Percentiles rank a stretch among this genome's conserved stretches.
phyloP scores from a whole-genome alignment of 2,329 filamentous ascomycete genomes.

The Calcarisporium arbuscula region DNA sequence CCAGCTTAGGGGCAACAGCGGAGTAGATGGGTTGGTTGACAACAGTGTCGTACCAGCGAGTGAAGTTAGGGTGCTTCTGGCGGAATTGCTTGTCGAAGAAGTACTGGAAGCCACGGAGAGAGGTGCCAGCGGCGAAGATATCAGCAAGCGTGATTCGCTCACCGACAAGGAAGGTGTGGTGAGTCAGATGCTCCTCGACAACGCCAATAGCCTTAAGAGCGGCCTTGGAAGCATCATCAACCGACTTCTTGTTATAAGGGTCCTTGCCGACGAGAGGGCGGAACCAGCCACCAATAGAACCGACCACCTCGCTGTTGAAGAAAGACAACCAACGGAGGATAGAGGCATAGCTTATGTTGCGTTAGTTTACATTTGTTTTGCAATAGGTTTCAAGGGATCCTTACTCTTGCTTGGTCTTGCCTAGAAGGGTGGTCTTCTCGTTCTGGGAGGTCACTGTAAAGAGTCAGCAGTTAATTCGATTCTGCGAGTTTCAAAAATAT shows the following conservation, averaged over 20 bases:
- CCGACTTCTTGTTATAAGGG: slow-evolving; percentile 96
- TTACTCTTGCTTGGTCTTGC: slow-evolving; percentile 99
- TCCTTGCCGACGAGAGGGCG: slow-evolving; percentile 73
- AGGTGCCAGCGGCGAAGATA: slow-evolving; percentile 72
- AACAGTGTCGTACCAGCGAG: slow-evolving; percentile 93
- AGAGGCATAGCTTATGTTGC: slow-evolving; percentile 64
- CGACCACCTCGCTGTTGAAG: slow-evolving; percentile 82
- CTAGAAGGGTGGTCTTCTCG: slow-evolving; percentile 98
- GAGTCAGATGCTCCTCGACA: slow-evolving; percentile 79
- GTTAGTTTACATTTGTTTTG: too few relatives aligned
- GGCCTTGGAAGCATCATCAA: slow-evolving; percentile 71
- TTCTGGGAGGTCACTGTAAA: slow-evolving; percentile 91
- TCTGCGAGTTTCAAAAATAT: slow-evolving; percentile 19
- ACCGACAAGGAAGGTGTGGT: slow-evolving; percentile 95
- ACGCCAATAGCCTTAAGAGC: slow-evolving; percentile 62
- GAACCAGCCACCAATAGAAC: slow-evolving; percentile 72
- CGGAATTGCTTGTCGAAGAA: slow-evolving; percentile 93
- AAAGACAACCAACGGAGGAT: slow-evolving; percentile 98
- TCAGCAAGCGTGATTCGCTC: slow-evolving; percentile 97
- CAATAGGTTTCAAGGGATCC: too few relatives aligned
- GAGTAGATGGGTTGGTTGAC: slow-evolving; percentile 89
- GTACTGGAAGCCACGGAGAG: slow-evolving; percentile 84
- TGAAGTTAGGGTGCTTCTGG: slow-evolving; percentile 71
- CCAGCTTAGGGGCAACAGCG: slow-evolving; percentile 66
- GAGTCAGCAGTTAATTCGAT: slow-evolving; percentile 23